Percentiles rank a stretch among this genome's conserved stretches.
Evolutionary conservation across 306 rosid genomes (phyloP).

Genomic region (Arachis hypogaea): DNA sequence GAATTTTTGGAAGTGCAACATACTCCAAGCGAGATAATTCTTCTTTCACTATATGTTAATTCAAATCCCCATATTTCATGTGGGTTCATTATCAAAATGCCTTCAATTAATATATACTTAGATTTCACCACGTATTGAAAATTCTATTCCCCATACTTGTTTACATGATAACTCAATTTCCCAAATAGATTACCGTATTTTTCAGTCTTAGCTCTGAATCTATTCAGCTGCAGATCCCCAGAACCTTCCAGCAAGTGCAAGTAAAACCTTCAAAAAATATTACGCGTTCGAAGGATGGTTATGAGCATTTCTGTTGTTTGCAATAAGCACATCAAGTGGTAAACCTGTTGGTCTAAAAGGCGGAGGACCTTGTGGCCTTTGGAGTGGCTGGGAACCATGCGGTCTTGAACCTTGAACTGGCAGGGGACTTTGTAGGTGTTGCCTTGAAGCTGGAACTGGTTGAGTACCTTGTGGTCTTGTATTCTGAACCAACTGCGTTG

Average conservation of each 20-base stretch:
- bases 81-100: neutral
- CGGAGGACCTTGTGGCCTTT: slow-evolving; percentile 8
- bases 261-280: slow-evolving; percentile 13
- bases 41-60: slow-evolving; percentile 1
- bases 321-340: slow-evolving; percentile 36
- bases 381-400: slow-evolving; percentile 6
- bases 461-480: slow-evolving; percentile 34
- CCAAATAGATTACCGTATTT: neutral
- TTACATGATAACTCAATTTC: neutral
- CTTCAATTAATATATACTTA: neutral
- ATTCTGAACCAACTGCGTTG: slow-evolving; percentile 48
- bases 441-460: neutral
- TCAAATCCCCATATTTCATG: neutral
- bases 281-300: slow-evolving; percentile 35
- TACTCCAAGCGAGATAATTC: neutral
- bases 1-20: neutral
- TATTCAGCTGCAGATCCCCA: neutral
- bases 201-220: neutral
- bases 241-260: slow-evolving; percentile 20
- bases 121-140: neutral
- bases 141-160: neutral
- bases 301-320: slow-evolving; percentile 42
- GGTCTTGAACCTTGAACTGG: slow-evolving; percentile 23
- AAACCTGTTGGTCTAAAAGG: slow-evolving; percentile 31
- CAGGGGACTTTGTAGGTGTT: slow-evolving; percentile 12